A percentile compares a stretch with the other conserved stretches of the same genome.
phyloP scores from a whole-genome alignment of 2,329 filamentous ascomycete species.

The Fusarium nurragi region DNA sequence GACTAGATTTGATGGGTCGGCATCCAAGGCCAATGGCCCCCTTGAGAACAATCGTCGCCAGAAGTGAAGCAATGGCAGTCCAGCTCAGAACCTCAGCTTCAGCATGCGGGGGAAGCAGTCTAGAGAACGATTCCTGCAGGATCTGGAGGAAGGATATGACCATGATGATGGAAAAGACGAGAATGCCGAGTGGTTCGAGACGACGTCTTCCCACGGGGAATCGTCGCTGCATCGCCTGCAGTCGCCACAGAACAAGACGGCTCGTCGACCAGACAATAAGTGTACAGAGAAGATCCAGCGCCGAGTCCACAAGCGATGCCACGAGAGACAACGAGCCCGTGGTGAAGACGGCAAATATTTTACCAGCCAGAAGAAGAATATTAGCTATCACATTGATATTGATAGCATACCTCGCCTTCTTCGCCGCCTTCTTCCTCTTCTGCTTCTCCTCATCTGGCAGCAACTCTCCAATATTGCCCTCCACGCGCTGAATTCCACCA shows the following conservation, averaged over 20 bases:
- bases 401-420: slow-evolving; percentile 67
- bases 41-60: slow-evolving; percentile 80
- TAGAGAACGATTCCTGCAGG: slow-evolving; percentile 71
- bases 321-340: slow-evolving; percentile 81
- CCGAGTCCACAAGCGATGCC: slow-evolving; percentile 79
- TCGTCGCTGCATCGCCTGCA: slow-evolving; percentile 61
- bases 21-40: slow-evolving; percentile 85
- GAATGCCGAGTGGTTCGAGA: slow-evolving; percentile 78
- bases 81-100: slow-evolving; percentile 49
- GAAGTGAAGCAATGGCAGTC: slow-evolving; percentile 60
- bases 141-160: slow-evolving; percentile 84
- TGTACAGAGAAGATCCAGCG: slow-evolving; percentile 79
- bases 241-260: slow-evolving; percentile 70
- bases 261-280: slow-evolving; percentile 83
- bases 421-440: slow-evolving; percentile 39
- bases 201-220: slow-evolving; percentile 77
- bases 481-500: slow-evolving; percentile 46
- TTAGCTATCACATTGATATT: slow-evolving; percentile 85
- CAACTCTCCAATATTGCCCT: slow-evolving; percentile 46
- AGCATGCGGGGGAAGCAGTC: slow-evolving; percentile 67
- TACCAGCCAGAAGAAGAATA: slow-evolving; percentile 74
- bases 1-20: slow-evolving; percentile 81
- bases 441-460: slow-evolving; percentile 47
- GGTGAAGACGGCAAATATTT: slow-evolving; percentile 79
- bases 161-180: slow-evolving; percentile 85